phyloP scores from a whole-genome alignment of 2,329 filamentous ascomycete genomes.

The Diaporthe velutina region DNA sequence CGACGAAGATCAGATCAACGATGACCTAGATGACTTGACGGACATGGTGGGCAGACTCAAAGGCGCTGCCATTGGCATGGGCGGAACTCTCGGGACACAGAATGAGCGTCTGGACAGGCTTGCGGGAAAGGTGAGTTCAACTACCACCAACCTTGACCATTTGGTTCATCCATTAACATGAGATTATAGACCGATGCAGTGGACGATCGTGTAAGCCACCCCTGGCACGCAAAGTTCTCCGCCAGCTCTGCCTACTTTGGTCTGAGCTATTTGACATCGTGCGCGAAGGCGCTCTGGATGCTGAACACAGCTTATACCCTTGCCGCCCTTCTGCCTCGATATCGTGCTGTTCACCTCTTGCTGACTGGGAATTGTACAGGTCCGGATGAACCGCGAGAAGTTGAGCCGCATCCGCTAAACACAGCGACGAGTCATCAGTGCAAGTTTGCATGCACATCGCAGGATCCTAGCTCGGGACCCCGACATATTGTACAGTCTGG shows the following conservation, averaged over 20 bases:
- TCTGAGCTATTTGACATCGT: not conserved
- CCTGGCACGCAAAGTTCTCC: not conserved
- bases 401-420: constrained; percentile 70
- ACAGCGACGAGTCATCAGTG: not conserved
- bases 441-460: not conserved
- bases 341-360: not conserved
- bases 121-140: constrained; percentile 75
- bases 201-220: constrained; percentile 75
- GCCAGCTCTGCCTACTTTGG: too few species aligned
- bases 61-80: constrained; percentile 80
- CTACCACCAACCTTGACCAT: not conserved
- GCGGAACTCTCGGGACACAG: constrained; percentile 79
- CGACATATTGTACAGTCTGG: not conserved
- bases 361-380: not conserved
- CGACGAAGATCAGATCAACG: constrained; percentile 68
- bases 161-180: not conserved
- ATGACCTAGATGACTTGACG: constrained; percentile 73
- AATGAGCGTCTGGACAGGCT: constrained; percentile 81
- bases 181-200: constrained; percentile 79
- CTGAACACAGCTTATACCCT: not conserved
- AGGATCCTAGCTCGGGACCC: not conserved
- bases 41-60: constrained; percentile 78
- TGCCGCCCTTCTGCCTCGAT: not conserved
- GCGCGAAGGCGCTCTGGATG: not conserved
- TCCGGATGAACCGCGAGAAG: constrained; percentile 76